These are phyloP conservation scores for Colletotrichum sublineola DNA, from an alignment of 2,329 filamentous ascomycete species.

Conservation along the genomic window DNA sequence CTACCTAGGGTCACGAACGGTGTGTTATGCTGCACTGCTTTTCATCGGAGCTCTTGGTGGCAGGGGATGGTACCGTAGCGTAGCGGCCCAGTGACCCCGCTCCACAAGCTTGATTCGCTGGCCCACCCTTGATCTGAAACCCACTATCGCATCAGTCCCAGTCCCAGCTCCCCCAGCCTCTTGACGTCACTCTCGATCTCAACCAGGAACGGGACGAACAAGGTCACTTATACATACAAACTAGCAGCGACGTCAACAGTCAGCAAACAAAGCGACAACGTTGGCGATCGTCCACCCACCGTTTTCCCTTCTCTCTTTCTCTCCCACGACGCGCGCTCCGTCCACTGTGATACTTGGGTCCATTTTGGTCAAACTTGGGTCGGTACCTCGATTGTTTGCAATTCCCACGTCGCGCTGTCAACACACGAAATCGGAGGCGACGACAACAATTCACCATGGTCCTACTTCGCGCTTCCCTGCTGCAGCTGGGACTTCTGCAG, in stretches of 20 bases:
- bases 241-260: constrained; percentile 8
- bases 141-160: constrained; percentile 22
- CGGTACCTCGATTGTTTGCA: constrained; percentile 4
- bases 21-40: background rate
- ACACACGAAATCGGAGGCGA: background rate
- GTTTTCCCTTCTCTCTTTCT: background rate
- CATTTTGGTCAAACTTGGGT: background rate
- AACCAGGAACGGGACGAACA: constrained; percentile 31
- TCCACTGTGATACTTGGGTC: background rate
- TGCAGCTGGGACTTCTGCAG: constrained; percentile 37
- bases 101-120: constrained; percentile 35
- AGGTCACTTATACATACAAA: constrained; percentile 14
- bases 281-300: background rate
- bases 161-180: constrained; percentile 25
- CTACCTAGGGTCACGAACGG: too few species aligned
- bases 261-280: constrained; percentile 23
- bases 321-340: background rate
- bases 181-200: constrained; percentile 34
- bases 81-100: constrained; percentile 6
- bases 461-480: constrained; percentile 20
- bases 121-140: constrained; percentile 36
- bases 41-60: background rate
- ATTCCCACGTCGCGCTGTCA: background rate
- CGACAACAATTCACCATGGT: constrained; percentile 13
- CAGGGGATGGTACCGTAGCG: constrained; percentile 16